phyloP scores from a whole-genome alignment of 2,329 filamentous ascomycete genomes.

The Colletotrichum australisinense region DNA sequence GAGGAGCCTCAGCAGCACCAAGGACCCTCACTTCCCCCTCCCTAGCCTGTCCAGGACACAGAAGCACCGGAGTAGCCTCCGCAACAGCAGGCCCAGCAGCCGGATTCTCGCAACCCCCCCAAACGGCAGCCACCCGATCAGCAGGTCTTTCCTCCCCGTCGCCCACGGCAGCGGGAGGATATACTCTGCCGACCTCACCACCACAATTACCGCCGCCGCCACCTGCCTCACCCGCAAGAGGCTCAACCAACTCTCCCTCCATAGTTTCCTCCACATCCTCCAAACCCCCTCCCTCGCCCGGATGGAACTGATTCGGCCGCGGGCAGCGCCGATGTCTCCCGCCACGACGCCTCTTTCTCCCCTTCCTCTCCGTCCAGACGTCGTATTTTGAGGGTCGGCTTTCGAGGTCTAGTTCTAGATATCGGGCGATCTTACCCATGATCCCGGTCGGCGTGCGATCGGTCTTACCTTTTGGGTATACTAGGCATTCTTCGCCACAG shows the following conservation, averaged over 20 bases:
- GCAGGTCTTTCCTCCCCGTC: background rate
- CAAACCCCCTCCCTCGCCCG: background rate
- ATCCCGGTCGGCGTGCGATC: background rate
- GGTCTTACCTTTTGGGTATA: constrained; percentile 10
- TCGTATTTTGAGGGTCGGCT: background rate
- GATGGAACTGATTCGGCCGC: background rate
- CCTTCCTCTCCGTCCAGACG: constrained; percentile 1
- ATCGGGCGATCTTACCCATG: background rate
- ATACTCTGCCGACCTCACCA: background rate
- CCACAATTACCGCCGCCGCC: too few relatives aligned
- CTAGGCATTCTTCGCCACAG: constrained; percentile 6
- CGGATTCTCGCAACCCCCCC: background rate
- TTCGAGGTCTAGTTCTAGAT: constrained; percentile 17
- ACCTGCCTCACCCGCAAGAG: background rate
- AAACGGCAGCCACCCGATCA: background rate
- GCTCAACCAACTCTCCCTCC: background rate
- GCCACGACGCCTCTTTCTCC: background rate
- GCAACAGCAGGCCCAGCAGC: background rate
- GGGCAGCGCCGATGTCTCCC: constrained; percentile 9
- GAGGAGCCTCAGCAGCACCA: background rate
- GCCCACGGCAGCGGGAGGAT: background rate
- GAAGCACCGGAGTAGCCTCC: background rate
- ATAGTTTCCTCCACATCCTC: background rate
- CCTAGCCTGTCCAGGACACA: background rate
- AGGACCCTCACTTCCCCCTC: background rate